Evolutionary conservation across 805 yeast species (phyloP).

Genomic region (Teunomyces panamensis): DNA sequence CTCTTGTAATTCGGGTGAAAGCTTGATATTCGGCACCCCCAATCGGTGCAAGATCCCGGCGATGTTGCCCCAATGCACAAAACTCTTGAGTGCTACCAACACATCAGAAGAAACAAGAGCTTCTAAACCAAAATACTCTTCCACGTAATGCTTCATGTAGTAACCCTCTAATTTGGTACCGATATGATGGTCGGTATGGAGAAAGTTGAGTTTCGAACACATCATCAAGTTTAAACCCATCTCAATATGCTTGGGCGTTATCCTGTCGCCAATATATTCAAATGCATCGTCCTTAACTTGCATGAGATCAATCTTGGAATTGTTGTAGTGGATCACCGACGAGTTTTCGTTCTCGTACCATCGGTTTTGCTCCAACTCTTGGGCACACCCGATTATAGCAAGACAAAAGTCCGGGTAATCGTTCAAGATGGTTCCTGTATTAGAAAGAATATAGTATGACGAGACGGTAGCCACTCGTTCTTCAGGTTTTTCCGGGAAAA

Average conservation of each 20-base stretch:
- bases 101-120: conserved; percentile 40
- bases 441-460: conserved; percentile 41
- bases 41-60: conserved; percentile 45
- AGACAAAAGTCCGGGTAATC: conserved; percentile 43
- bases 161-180: conserved; percentile 49
- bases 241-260: conserved; percentile 33
- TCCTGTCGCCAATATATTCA: conserved; percentile 23
- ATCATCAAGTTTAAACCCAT: conserved; percentile 43
- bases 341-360: conserved; percentile 51
- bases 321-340: conserved; percentile 35
- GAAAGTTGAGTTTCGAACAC: conserved; percentile 49
- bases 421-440: conserved; percentile 35
- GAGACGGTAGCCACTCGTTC: conserved; percentile 38
- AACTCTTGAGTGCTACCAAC: conserved; percentile 47
- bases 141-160: conserved; percentile 38
- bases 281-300: conserved; percentile 29
- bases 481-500: conserved; percentile 28
- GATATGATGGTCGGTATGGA: conserved; percentile 56
- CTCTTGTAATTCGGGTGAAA: conserved; percentile 25
- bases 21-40: conserved; percentile 35
- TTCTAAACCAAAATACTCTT: conserved; percentile 38
- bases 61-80: conserved; percentile 55
- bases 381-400: conserved; percentile 47
- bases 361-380: conserved; percentile 44
- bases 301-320: conserved; percentile 32